Base-by-base conservation (phyloP, 352 stramenopile species). In the Globisporangium ultimum region DNA sequence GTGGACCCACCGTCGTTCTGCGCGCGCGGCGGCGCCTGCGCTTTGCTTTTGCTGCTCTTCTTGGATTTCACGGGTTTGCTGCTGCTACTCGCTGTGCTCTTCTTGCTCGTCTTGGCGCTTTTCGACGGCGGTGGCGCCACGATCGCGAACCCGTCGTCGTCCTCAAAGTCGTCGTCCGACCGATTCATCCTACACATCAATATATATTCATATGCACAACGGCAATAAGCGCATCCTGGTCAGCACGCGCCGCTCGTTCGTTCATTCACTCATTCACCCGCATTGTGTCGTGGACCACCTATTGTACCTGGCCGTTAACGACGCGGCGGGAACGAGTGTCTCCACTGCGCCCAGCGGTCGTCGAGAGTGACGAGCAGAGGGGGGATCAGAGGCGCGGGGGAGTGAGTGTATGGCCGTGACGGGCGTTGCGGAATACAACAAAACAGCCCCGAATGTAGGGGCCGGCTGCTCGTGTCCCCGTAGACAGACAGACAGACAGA, bases 91-190 rank as follows among this genome's bases (percentile, higher is more conserved):
- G 38, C 38, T 10, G 13, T 10, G 17, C 40, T 45, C 13, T n/a
- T 45, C 13, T n/a, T 45, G 40, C 40, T 45, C 13, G 40, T 1
- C 13, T 45, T 45, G 12, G 12, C 40, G 28, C 28, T 36, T 45
- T 45, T 45, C 40, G 12, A 8, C 40, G 17, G 20, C 50, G 58
- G 59, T 12, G 52, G 34, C 4, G 36, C 32, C 21, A 65, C 59
- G 46, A 60, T 21, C 52, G 43, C 52, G 42, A 56, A 60, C 36
- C 52, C 59, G 18, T 60, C 52, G 6, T 53, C 52, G 18, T 60
- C 59, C 2, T 18, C 12, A 54, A 60, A 48, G 46, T 60, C 59
- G 43, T 60, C 59, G 58, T 51, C 57, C 57, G 28, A 36, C 28
- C 40, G 40, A n/a, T 45, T 45, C 40, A 64, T 64, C 38, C 57